Evolutionary conservation across 495 filamentous ascomycete genomes (phyloP), one percentile per base, ranked within the genome.

Genomic region (Podospora fimiseda): DNA sequence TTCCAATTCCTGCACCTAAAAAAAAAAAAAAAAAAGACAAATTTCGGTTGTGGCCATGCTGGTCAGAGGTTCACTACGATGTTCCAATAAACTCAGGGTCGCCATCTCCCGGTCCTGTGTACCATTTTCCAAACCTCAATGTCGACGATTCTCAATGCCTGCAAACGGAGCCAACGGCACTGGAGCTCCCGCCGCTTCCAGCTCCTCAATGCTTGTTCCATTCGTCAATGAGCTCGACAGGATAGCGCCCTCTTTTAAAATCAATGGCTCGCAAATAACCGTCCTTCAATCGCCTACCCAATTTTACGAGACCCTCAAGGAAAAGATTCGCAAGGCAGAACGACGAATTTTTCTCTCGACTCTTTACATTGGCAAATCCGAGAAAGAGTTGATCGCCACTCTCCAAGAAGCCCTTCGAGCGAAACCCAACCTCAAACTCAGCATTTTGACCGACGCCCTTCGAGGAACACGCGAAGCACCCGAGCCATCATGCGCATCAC

Each of bases 301-400:
- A 51, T 99, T 99, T 69, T 97, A 95, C 61, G 80, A 84, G 41
- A 87, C 85, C 5, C 72, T 99, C 47, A 96, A 96, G 86, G 64
- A 72, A 52, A 94, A 89, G 73, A 96, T 99, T 59, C 77, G 77
- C 33, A 80, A 79, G 54, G 93, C 93, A 2, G 80, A 86, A 60
- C 70, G 73, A 43, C 80, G 89, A 55, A 85, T 99, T 60, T 99
- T 90, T 66, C 74, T 99, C 46, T 94, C 89, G 16, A 97, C 93
- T 0, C 74, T 99, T 24, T 99, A 99, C 63, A 90, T 99, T 61
- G 93, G 93, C 56, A 94, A 92, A 70, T 85, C 87, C 1, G 93
- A 99, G 70, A 76, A 89, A 71, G 94, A 96, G 53, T 72, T 99
- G 62, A 85, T 99, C 52, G 72, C 81, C 14, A 89, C 85, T 0